A percentile compares a stretch with the other conserved stretches of the same genome.
Conservation (phyloP, 2,329 filamentous ascomycete species). For the Rhinocladiella similis region DNA sequence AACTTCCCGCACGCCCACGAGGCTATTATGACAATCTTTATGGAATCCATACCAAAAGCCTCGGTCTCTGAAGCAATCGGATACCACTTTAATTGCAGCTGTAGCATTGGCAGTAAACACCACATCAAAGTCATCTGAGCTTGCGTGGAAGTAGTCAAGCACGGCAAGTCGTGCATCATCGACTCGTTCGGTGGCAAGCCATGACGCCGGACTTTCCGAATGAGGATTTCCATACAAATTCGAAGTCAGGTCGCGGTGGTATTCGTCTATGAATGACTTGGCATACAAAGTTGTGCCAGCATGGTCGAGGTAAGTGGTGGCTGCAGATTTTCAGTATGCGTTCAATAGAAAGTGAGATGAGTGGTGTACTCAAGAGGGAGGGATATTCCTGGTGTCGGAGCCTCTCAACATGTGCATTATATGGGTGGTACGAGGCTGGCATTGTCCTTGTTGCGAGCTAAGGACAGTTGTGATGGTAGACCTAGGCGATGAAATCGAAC, state of each 20-base stretch:
- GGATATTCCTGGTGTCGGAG: neutral
- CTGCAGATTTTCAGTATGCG: constrained; percentile 46
- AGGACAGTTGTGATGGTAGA: too few species aligned
- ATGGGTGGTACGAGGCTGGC: too few species aligned
- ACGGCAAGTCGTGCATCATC: constrained; percentile 72
- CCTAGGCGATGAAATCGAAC: too few species aligned
- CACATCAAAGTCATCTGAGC: constrained; percentile 77
- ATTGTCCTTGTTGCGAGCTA: too few species aligned
- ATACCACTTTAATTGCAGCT: constrained; percentile 81
- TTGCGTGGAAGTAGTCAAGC: constrained; percentile 75
- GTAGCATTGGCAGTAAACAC: constrained; percentile 95
- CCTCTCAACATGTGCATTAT: neutral
- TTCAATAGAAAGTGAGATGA: neutral
- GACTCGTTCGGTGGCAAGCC: constrained; percentile 69
- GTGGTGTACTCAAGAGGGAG: neutral
- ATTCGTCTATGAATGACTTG: constrained; percentile 75
- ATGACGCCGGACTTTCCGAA: constrained; percentile 78
- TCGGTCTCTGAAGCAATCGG: constrained; percentile 69
- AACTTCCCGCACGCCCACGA: constrained; percentile 77
- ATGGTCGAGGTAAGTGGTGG: constrained; percentile 84
- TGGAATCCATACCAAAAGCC: constrained; percentile 85
- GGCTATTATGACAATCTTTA: constrained; percentile 77
- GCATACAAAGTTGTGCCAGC: constrained; percentile 79
- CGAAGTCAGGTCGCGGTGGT: constrained; percentile 72
- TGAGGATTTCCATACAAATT: constrained; percentile 89